Evolutionary conservation across 768 basidiomycete species (phyloP), one percentile per base, ranked within the genome.

Genomic region (Gautieria morchelliformis): DNA sequence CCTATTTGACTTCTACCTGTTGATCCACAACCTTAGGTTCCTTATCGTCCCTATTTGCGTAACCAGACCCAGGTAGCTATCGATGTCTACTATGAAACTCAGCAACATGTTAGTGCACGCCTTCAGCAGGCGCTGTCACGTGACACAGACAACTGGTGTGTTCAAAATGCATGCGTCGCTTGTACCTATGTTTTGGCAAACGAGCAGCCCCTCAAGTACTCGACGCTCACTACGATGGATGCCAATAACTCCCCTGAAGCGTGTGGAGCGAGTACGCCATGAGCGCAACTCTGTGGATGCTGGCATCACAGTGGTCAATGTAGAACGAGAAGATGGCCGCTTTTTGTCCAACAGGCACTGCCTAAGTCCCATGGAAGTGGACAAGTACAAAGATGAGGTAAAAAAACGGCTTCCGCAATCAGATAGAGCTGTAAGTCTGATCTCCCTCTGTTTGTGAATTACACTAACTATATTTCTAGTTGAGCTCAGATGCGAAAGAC

Each of bases 141-240:
- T 0, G 62, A 70, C 52, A 45, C 53, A 0, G 63, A 65, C 0
- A 44, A 74, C 42, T 77, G 72, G 70, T 58, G 67, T 3, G 65
- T 69, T 2, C 30, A 60, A 32, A 66, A 74, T 52, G 60, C 66
- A 0, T 77, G 75, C 59, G 68, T 68, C 0, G 59, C 72, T 1
- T 77, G 75, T 58, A 57, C 58, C 17, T 72, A 75, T 50, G 62
- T 69, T 66, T 59, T 74, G 8, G 52, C 68, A 48, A 68, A 62
- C 24, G 70, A 76, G 53, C 65, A 63, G 0, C 24, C 59, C 1
- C 64, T 75, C 0, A 10, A 35, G 6, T 68, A 63, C 37, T n/a
- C 58, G 0, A 14, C 64, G 6, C 58, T 75, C 24, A 30, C 62
- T 15, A 64, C 62, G 15, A 61, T 70, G 48, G 70, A 75, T 58